A percentile compares a stretch with the other conserved stretches of the same genome.
Conservation (phyloP, 148 eudicot genomes). For the Arctostaphylos glauca region DNA sequence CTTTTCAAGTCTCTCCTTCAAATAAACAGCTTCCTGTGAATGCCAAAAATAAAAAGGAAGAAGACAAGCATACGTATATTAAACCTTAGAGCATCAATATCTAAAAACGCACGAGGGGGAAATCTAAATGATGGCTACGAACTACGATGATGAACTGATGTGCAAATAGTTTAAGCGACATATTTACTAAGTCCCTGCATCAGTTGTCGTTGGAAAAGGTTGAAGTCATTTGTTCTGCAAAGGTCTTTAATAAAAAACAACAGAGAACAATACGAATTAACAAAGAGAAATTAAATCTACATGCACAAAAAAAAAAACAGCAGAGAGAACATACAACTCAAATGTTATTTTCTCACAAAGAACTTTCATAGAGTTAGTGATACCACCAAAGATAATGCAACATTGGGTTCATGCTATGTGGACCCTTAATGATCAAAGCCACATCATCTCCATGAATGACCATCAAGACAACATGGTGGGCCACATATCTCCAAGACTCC, state of each 20-base stretch:
- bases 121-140: too few species aligned
- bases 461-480: not conserved
- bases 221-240: too few species aligned
- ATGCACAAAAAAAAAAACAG: not conserved
- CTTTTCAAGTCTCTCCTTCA: conserved; percentile 72
- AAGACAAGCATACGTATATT: not conserved
- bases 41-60: not conserved
- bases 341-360: not conserved
- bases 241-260: not conserved
- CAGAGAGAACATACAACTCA: not conserved
- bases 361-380: not conserved
- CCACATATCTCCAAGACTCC: not conserved
- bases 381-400: not conserved
- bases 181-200: too few species aligned
- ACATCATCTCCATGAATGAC: not conserved
- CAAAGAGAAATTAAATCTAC: not conserved
- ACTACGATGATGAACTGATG: too few species aligned
- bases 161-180: too few species aligned
- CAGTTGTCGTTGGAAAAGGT: too few species aligned
- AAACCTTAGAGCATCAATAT: not conserved
- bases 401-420: not conserved
- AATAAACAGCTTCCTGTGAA: conserved; percentile 40
- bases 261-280: not conserved
- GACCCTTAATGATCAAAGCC: not conserved
- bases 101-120: not conserved